Conservation (phyloP, 2,329 filamentous ascomycete genomes). For the Colletotrichum acutatum region DNA sequence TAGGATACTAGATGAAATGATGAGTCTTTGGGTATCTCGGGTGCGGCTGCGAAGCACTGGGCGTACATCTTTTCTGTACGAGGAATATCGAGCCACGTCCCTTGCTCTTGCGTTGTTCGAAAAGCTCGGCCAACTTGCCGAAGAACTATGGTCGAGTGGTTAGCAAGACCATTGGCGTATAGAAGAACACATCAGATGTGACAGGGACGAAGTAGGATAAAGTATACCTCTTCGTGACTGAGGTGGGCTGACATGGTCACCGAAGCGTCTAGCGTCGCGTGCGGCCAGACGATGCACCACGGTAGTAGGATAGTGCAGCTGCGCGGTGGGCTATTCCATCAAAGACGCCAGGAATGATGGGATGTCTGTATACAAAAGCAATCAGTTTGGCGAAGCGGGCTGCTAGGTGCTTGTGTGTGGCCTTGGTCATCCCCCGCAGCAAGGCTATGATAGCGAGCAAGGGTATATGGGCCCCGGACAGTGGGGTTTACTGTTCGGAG, state of each 20-base stretch:
- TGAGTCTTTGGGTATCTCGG: slow-evolving; percentile 5
- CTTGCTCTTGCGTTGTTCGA: slow-evolving; percentile 73
- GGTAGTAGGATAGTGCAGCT: background rate
- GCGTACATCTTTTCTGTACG: slow-evolving; percentile 79
- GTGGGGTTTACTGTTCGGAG: background rate
- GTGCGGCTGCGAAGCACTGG: background rate
- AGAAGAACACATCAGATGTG: background rate
- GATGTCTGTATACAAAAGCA: background rate
- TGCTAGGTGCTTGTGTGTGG: background rate
- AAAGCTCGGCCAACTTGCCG: slow-evolving; percentile 72
- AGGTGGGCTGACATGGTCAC: slow-evolving; percentile 57
- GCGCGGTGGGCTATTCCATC: background rate
- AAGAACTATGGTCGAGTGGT: slow-evolving; percentile 72
- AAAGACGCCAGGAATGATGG: background rate
- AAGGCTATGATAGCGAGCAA: background rate
- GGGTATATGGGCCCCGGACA: background rate
- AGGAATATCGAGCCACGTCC: slow-evolving; percentile 80
- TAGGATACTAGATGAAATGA: slow-evolving; percentile 51
- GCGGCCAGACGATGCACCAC: background rate
- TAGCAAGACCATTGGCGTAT: slow-evolving; percentile 6
- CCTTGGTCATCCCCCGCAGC: background rate
- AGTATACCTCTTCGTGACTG: slow-evolving; percentile 68
- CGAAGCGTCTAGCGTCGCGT: background rate
- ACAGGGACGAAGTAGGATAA: background rate
- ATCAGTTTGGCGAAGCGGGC: background rate